Percentiles rank a stretch among this genome's conserved stretches.
These are phyloP conservation scores for Trichoderma atroviride DNA, from an alignment of 2,329 filamentous ascomycete genomes.

Conservation along the genomic window DNA sequence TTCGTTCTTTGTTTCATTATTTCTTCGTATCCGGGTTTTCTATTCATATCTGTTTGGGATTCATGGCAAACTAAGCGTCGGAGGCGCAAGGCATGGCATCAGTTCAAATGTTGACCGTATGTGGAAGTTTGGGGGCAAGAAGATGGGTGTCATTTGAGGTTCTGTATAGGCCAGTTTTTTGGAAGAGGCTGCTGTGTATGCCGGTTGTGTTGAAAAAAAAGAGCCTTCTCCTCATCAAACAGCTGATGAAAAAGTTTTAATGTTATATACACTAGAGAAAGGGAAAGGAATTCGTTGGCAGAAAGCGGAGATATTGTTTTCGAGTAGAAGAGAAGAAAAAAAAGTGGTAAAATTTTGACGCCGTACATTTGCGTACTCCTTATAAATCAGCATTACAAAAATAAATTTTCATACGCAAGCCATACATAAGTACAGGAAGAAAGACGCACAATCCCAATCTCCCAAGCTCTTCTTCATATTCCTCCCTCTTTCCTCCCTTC, in stretches of 20 bases:
- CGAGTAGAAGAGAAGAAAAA: background rate
- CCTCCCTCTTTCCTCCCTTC: background rate
- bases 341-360: constrained; percentile 7
- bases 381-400: constrained; percentile 25
- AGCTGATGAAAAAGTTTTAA: constrained; percentile 11
- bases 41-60: constrained; percentile 9
- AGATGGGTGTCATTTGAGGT: constrained; percentile 9
- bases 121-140: background rate
- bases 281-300: background rate
- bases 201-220: background rate
- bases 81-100: constrained; percentile 19
- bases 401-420: constrained; percentile 20
- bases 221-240: background rate
- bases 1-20: constrained; percentile 2
- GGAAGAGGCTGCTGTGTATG: background rate
- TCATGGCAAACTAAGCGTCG: constrained; percentile 13
- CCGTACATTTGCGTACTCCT: constrained; percentile 14
- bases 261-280: background rate
- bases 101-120: constrained; percentile 16
- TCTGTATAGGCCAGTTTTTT: constrained; percentile 2
- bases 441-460: background rate
- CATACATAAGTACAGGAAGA: background rate
- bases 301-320: background rate
- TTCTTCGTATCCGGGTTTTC: background rate
- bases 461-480: background rate